Evolutionary conservation across 768 basidiomycete genomes (phyloP).

Genomic region (Termitomyces sp.): DNA sequence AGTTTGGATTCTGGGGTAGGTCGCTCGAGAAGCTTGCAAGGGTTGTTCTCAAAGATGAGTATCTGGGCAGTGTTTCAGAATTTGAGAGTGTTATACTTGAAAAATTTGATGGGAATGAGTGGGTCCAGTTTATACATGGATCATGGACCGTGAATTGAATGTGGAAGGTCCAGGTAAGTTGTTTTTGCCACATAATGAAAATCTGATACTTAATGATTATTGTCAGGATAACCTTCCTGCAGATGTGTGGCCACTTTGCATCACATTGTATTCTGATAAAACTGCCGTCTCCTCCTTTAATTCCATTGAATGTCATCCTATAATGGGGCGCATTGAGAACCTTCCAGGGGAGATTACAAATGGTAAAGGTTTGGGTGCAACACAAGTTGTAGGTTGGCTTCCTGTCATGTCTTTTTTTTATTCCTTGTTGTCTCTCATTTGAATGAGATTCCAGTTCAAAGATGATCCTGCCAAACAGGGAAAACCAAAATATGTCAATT

Average conservation of each 20-base stretch:
- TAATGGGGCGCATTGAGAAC: conserved; percentile 27
- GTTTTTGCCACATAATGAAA: conserved; percentile 6
- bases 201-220: not conserved
- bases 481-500: no score
- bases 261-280: conserved; percentile 37
- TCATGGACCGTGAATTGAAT: not conserved
- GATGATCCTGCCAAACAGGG: no score
- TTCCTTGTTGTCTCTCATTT: no score
- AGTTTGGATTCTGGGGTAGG: conserved; percentile 15
- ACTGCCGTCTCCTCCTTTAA: conserved; percentile 33
- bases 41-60: conserved; percentile 21
- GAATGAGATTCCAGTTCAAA: no score
- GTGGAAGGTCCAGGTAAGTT: conserved; percentile 6
- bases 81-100: conserved; percentile 25
- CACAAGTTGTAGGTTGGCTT: conserved; percentile 10
- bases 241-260: conserved; percentile 14
- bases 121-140: not conserved
- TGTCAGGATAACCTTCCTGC: not conserved
- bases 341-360: conserved; percentile 28
- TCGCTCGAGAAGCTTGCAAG: conserved; percentile 26
- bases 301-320: conserved; percentile 29
- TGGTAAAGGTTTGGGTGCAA: conserved; percentile 27
- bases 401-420: not conserved
- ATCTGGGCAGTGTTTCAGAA: conserved; percentile 19
- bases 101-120: conserved; percentile 1